Percentiles rank a stretch among this genome's conserved stretches.
Conservation (phyloP, 129 eudicot genomes). For the Pulicaria dysenterica region DNA sequence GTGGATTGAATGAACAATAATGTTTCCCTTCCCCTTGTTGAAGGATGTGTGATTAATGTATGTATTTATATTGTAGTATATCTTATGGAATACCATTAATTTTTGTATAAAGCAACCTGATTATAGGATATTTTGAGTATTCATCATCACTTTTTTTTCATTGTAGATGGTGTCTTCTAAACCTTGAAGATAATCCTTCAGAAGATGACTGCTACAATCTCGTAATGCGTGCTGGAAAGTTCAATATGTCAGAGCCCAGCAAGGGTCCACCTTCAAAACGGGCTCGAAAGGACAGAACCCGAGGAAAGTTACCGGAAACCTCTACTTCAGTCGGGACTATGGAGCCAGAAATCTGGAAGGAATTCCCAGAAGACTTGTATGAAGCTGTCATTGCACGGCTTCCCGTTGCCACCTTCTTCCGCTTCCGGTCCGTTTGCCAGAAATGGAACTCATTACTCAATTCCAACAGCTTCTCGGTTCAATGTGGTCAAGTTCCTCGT, state of each 20-base stretch:
- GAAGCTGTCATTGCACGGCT: slow-evolving; percentile 88
- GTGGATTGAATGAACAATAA: no score
- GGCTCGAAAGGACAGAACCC: slow-evolving; percentile 66
- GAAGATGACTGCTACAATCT: slow-evolving; percentile 63
- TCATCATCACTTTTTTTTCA: slow-evolving; percentile 8
- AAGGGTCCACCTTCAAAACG: slow-evolving; percentile 83
- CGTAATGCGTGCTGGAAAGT: slow-evolving; percentile 61
- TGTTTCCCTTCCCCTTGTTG: no score
- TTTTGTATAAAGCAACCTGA: not conserved
- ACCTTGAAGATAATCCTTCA: slow-evolving; percentile 56
- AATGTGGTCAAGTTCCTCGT: slow-evolving; percentile 63
- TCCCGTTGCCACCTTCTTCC: slow-evolving; percentile 79
- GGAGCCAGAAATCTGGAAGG: slow-evolving; percentile 83
- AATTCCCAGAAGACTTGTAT: slow-evolving; percentile 87
- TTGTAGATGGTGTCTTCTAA: slow-evolving; percentile 63
- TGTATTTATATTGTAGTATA: slow-evolving; percentile 4
- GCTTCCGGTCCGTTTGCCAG: slow-evolving; percentile 82
- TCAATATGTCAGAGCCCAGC: slow-evolving; percentile 69
- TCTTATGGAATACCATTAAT: slow-evolving; percentile 11
- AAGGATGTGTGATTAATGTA: not conserved
- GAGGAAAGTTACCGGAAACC: slow-evolving; percentile 40
- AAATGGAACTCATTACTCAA: slow-evolving; percentile 80
- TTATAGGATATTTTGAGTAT: not conserved
- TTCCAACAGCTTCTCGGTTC: slow-evolving; percentile 69
- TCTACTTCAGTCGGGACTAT: slow-evolving; percentile 49